Conservation (phyloP, 2,329 filamentous ascomycete species). For the Albophoma yamanashiensis region DNA sequence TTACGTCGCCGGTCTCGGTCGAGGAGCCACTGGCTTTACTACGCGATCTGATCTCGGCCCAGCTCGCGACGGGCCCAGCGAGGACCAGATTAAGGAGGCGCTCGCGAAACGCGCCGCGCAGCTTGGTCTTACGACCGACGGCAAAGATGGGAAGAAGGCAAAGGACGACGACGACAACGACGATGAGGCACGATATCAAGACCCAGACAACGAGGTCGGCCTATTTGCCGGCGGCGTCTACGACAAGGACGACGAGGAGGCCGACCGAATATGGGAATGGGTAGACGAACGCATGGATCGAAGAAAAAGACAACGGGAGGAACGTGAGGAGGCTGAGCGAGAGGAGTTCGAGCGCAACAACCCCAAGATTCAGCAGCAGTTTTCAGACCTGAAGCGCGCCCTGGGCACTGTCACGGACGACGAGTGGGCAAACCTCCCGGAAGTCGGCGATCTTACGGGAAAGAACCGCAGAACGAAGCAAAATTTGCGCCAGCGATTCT, state of each 20-base stretch:
- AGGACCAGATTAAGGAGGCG: slow-evolving; percentile 97
- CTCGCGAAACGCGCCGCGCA: slow-evolving; percentile 87
- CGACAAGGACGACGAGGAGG: slow-evolving; percentile 96
- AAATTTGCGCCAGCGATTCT: slow-evolving; percentile 75
- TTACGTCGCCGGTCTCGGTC: slow-evolving; percentile 91
- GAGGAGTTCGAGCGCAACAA: slow-evolving; percentile 97
- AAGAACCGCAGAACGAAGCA: slow-evolving; percentile 82
- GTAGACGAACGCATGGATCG: slow-evolving; percentile 97
- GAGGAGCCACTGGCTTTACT: slow-evolving; percentile 96
- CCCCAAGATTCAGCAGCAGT: slow-evolving; percentile 96
- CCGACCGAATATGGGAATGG: slow-evolving; percentile 88
- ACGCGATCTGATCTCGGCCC: slow-evolving; percentile 94
- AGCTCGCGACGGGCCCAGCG: slow-evolving; percentile 86
- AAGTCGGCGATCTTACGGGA: slow-evolving; percentile 92
- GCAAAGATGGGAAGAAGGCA: slow-evolving; percentile 62
- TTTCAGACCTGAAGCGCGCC: slow-evolving; percentile 88
- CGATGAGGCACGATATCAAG: slow-evolving; percentile 76
- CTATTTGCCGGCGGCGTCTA: slow-evolving; percentile 93
- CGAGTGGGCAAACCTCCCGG: slow-evolving; percentile 90
- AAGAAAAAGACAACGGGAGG: slow-evolving; percentile 84
- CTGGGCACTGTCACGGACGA: slow-evolving; percentile 84
- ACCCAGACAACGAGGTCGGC: slow-evolving; percentile 94
- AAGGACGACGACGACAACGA: slow-evolving; percentile 65
- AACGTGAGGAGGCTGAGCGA: slow-evolving; percentile 78
- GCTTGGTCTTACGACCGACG: slow-evolving; percentile 59